Percentiles rank a stretch among this genome's conserved stretches.
phyloP scores from a whole-genome alignment of 495 filamentous ascomycete species.

The Aspergillus kassunensis region DNA sequence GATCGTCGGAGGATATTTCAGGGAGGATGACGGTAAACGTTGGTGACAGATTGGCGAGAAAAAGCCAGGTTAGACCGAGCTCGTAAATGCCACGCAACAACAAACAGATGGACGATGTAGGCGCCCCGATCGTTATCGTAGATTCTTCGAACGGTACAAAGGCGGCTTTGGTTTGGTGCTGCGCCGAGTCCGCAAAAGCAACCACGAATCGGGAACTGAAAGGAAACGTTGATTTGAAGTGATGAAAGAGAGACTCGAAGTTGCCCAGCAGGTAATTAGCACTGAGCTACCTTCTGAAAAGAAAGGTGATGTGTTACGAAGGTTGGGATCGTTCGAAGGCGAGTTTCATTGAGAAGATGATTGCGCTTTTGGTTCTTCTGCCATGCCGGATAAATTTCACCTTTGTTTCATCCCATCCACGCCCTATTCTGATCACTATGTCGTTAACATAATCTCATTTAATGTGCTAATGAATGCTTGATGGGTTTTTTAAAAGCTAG shows the following conservation, averaged over 20 bases:
- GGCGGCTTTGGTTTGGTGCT: conserved; percentile 1
- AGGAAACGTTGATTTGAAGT: not conserved
- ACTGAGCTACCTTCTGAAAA: conserved; percentile 1
- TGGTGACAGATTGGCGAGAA: not conserved
- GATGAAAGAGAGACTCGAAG: not conserved
- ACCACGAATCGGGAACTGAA: not conserved
- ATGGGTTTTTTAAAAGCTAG: no score
- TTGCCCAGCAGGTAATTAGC: not conserved
- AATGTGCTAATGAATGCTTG: no score
- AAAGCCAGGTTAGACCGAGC: not conserved
- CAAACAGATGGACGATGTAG: not conserved
- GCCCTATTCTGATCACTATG: not conserved
- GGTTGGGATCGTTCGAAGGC: not conserved
- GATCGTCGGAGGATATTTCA: not conserved
- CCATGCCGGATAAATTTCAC: conserved; percentile 2
- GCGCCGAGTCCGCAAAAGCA: conserved; percentile 22
- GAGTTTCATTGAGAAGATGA: conserved; percentile 7
- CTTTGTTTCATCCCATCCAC: not conserved
- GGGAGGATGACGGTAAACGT: not conserved
- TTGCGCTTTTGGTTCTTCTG: conserved; percentile 17
- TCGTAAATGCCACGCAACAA: not conserved
- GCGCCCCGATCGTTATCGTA: not conserved
- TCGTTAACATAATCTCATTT: no score
- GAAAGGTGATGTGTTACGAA: conserved; percentile 3
- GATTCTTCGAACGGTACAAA: not conserved